Percentiles rank a stretch among this genome's conserved stretches.
phyloP scores from a whole-genome alignment of 2,329 filamentous ascomycete genomes.

The Alternaria viburni region DNA sequence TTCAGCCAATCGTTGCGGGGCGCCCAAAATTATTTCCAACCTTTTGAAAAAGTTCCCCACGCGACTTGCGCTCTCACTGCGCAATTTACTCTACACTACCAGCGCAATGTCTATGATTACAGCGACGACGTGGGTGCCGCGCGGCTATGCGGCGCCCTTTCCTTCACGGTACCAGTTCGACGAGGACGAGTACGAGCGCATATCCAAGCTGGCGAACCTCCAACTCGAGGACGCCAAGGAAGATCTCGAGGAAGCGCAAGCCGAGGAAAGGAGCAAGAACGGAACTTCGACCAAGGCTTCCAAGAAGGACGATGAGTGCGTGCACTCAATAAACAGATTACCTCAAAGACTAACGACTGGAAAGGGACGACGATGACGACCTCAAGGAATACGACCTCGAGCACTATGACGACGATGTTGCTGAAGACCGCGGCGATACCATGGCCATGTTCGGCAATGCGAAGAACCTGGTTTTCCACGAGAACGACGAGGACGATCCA shows the following conservation, averaged over 20 bases:
- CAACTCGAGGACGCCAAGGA: conserved; percentile 92
- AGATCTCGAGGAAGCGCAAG: conserved; percentile 67
- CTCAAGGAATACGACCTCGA: conserved; percentile 96
- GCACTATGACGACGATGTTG: conserved; percentile 87
- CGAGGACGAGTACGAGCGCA: conserved; percentile 59
- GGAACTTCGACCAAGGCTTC: conserved; percentile 21
- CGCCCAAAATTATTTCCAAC: conserved; percentile 23
- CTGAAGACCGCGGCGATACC: conserved; percentile 72
- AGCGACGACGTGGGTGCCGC: conserved; percentile 60
- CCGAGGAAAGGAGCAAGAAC: conserved; percentile 48
- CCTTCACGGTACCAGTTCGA: conserved; percentile 59
- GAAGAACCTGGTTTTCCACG: conserved; percentile 91
- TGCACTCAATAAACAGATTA: neutral
- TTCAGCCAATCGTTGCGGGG: conserved; percentile 27
- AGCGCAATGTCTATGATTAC: conserved; percentile 62
- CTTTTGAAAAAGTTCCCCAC: conserved; percentile 17
- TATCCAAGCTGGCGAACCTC: conserved; percentile 59
- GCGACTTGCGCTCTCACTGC: conserved; percentile 16
- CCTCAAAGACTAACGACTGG: conserved; percentile 14
- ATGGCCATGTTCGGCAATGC: conserved; percentile 96
- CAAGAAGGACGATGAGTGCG: conserved; percentile 35
- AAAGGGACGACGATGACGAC: conserved; percentile 71
- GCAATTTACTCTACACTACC: conserved; percentile 2
- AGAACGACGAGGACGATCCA: conserved; percentile 91
- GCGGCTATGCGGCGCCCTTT: conserved; percentile 58